Conservation (phyloP, 2,329 filamentous ascomycete species). For the Cladosporium oxysporum region DNA sequence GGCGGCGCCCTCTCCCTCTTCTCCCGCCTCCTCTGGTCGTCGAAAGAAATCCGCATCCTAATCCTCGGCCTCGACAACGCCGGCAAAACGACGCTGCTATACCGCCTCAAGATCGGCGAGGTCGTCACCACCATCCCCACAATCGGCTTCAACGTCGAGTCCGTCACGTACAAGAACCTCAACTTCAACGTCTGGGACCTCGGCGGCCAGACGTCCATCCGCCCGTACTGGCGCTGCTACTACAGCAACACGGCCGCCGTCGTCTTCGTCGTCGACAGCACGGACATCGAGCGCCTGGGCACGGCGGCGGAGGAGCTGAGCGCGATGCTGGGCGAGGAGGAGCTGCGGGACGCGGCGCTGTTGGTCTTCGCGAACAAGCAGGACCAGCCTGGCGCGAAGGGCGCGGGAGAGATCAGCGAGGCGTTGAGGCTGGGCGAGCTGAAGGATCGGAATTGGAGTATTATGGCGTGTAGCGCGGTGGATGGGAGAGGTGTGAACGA, state of each 20-base stretch:
- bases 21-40: slow-evolving; percentile 78
- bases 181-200: slow-evolving; percentile 99
- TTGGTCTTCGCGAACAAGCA: slow-evolving; percentile 99
- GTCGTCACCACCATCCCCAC: slow-evolving; percentile 99
- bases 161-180: slow-evolving; percentile 95
- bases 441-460: slow-evolving; percentile 97
- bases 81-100: slow-evolving; percentile 94
- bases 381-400: slow-evolving; percentile 94
- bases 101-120: slow-evolving; percentile 94
- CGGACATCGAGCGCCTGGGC: slow-evolving; percentile 90
- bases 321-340: slow-evolving; percentile 96
- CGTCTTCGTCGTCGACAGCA: slow-evolving; percentile 97
- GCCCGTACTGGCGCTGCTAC: slow-evolving; percentile 99
- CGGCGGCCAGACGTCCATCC: slow-evolving; percentile 96
- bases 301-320: slow-evolving; percentile 90
- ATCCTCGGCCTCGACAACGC: slow-evolving; percentile 78
- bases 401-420: slow-evolving; percentile 94
- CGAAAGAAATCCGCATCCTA: slow-evolving; percentile 97
- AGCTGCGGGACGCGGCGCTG: slow-evolving; percentile 87
- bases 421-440: slow-evolving; percentile 86
- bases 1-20: slow-evolving; percentile 59
- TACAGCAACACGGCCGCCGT: slow-evolving; percentile 98
- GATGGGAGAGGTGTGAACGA: slow-evolving; percentile 93
- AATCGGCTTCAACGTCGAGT: slow-evolving; percentile 99
- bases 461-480: slow-evolving; percentile 94